A percentile compares a stretch with the other conserved stretches of the same genome.
These are phyloP conservation scores for Plasmopara halstedii DNA, from an alignment of 352 stramenopile genomes.

Conservation along the genomic window DNA sequence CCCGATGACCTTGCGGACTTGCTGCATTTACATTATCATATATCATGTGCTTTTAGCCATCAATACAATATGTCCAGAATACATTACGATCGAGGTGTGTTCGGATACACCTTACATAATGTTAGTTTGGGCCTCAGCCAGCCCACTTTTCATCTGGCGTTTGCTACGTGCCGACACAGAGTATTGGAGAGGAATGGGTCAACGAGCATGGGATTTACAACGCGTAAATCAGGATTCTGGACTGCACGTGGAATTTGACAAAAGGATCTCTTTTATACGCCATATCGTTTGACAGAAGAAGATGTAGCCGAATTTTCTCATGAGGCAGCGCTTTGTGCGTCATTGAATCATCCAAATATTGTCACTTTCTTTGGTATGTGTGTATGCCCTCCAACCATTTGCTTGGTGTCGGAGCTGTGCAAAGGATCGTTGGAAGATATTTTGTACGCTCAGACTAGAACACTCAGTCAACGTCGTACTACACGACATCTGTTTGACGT, in stretches of 20 bases:
- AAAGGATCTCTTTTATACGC: no score
- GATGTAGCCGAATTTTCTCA: conserved; percentile 40
- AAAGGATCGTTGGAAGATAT: conserved; percentile 41
- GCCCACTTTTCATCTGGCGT: conserved; percentile 33
- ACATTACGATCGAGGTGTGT: conserved; percentile 6
- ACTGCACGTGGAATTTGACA: no score
- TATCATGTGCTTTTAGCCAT: conserved; percentile 14
- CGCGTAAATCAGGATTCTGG: no score
- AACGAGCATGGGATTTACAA: conserved; percentile 24
- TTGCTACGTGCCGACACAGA: conserved; percentile 37
- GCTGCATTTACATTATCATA: conserved; percentile 16
- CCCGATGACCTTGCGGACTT: conserved; percentile 24
- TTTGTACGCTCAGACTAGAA: conserved; percentile 8
- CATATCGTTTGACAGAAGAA: conserved; percentile 42
- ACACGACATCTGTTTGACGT: conserved; percentile 13
- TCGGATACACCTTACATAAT: conserved; percentile 10
- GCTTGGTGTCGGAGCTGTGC: conserved; percentile 50
- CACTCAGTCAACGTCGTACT: conserved; percentile 8
- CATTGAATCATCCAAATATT: conserved; percentile 48
- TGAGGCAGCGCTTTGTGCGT: conserved; percentile 44
- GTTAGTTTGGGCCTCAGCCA: conserved; percentile 17
- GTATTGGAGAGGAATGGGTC: conserved; percentile 37
- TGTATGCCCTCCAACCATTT: conserved; percentile 51
- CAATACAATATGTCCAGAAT: no score
- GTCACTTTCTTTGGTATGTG: conserved; percentile 55